Base-by-base conservation (phyloP, 192 early-diverging fungal genomes). In the Coemansia sp. region DNA sequence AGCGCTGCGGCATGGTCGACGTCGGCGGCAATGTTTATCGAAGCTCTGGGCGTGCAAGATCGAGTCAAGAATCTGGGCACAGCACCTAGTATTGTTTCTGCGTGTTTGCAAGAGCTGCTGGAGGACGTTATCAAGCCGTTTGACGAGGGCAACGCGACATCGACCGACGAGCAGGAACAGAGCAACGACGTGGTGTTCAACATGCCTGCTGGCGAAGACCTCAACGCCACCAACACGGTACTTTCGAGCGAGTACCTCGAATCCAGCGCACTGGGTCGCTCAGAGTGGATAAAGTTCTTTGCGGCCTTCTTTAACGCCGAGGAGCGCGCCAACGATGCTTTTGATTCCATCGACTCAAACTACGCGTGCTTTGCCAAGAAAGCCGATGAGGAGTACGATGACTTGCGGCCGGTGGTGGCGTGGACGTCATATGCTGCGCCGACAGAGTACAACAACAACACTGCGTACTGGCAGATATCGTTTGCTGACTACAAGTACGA, bases 361-460 rank as follows among this genome's bases (percentile, higher is more conserved):
- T 80, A 80, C 62, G 21, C 67, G 25, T 80, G 78, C 59, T 54
- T 67, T 25, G 23, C 53, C 5, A 17, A 53, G 55, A 80, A 80
- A 54, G 68, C 65, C 26, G 25, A 35, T n/a, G 45, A 67, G 8
- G 64, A 67, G 50, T 76, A 65, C 58, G 58, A 72, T 44, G 61
- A 70, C 27, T 50, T 70, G 40, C 60, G 68, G 3, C 72, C 65
- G 0, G 63, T 84, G 1, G 72, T 90, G 40, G 85, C 86, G 21
- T 89, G 86, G 86, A 71, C 80, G 23, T 51, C 42, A 4, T 87
- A 83, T 55, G 62, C 64, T 11, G 81, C 80, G 0, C 85, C 86
- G 8, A 55, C 79, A 2, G 35, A 63, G 32, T 88, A 64, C 70
- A 86, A 86, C 64, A 83, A 85, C 68, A 86, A 88, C 64, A 85